Evolutionary conservation across 768 basidiomycete species (phyloP).

Genomic region (Russula foetens): DNA sequence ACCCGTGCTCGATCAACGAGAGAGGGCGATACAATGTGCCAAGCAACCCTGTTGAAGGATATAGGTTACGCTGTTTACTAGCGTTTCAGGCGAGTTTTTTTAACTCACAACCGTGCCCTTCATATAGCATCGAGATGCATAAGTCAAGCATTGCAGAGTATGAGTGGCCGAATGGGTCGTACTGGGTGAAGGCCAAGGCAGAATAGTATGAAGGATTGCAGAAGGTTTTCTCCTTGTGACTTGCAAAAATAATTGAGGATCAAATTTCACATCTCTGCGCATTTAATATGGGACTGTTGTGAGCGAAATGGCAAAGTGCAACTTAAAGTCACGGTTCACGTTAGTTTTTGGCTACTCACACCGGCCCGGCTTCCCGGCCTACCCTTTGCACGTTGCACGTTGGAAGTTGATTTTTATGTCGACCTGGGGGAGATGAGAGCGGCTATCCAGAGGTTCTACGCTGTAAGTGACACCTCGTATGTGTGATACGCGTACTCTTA

Average conservation of each 20-base stretch:
- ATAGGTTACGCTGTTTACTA: constrained; percentile 40
- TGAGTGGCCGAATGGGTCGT: constrained; percentile 79
- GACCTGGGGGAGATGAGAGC: constrained; percentile 1
- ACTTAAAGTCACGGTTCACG: no score
- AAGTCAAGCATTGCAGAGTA: constrained; percentile 72
- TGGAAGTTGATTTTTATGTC: no score
- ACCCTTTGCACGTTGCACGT: no score
- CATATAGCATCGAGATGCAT: constrained; percentile 78
- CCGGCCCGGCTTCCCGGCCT: background rate
- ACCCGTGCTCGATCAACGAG: constrained; percentile 80
- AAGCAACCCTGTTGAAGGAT: constrained; percentile 63
- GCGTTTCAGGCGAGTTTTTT: background rate
- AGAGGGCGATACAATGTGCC: constrained; percentile 88
- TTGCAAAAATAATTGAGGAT: no score
- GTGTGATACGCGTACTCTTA: background rate
- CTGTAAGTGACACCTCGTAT: background rate
- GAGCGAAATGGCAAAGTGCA: no score
- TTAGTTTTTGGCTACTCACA: no score
- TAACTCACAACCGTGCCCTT: background rate
- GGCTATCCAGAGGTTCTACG: background rate
- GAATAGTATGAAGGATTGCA: background rate
- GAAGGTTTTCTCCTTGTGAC: no score
- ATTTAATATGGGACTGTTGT: no score
- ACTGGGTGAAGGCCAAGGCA: constrained; percentile 46
- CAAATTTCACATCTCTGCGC: no score